Evolutionary conservation across 1,139 yeast species (phyloP), one percentile per base, ranked within the genome.

Genomic region (Yamadazyma oceani): DNA sequence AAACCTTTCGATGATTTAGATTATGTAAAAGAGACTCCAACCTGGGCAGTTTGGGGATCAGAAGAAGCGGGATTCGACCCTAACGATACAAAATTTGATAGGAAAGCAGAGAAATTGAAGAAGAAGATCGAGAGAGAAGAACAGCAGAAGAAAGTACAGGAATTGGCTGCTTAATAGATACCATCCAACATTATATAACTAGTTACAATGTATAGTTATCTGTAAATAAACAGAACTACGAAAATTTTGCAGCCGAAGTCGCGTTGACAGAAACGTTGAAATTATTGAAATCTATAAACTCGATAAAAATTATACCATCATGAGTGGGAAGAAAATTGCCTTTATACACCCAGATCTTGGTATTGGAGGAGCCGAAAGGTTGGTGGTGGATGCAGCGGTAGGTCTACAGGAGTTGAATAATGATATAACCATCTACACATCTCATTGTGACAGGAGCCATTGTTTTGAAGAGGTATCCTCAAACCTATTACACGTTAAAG

Each of bases 291-390:
- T n/a, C n/a, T n/a, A n/a, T n/a, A n/a, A n/a, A n/a, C n/a, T n/a
- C n/a, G n/a, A n/a, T n/a, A n/a, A 17, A 17, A 27, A 5, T 27
- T 17, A n/a, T n/a, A 16, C 5, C 8, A 7, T 8, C 8, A 17
- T 16, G 22, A 16, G 14, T 16, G 17, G 21, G 16, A 27, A 21
- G 35, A 45, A 49, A 41, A 74, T 90, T 30, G 97, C 97, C 3
- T 88, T 92, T 53, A 66, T 92, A 11, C 99, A 92, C 56, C 99
- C 99, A 0, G 99, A 92, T 62, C 66, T 92, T 38, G 98, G 98
- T 0, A 92, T 92, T 42, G 83, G 96, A 6, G 99, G 99, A 4
- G 99, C 99, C 0, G 99, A 92, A 59, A 69, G 99, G 42, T 71
- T 94, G 17, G 90, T 92, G 2, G 96, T 92, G 1, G 99, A 92